Conservation (phyloP, 805 yeast species). For the Osmozyma mogii region DNA sequence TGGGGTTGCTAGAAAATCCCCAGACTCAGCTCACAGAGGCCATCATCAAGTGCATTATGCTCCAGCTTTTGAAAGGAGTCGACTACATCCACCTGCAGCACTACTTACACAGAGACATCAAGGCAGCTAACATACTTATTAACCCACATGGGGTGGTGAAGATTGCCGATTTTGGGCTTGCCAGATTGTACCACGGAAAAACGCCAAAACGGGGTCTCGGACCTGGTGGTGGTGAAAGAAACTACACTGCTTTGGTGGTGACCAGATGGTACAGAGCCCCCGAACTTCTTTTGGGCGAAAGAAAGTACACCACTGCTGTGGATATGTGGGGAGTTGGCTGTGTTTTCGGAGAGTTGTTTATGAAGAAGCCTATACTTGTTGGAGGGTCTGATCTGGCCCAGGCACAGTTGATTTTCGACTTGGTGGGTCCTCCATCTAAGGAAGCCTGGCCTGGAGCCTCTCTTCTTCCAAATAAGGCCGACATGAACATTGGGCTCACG, state of each 20-base stretch:
- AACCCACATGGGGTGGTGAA: constrained; percentile 72
- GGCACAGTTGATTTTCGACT: constrained; percentile 68
- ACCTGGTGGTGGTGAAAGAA: constrained; percentile 49
- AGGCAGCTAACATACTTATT: constrained; percentile 89
- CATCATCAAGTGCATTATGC: constrained; percentile 77
- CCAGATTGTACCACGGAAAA: constrained; percentile 61
- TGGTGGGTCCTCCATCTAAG: constrained; percentile 72
- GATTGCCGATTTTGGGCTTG: constrained; percentile 94
- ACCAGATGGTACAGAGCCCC: constrained; percentile 99
- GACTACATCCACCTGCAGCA: constrained; percentile 63
- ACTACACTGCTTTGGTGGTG: constrained; percentile 66
- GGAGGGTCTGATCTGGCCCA: constrained; percentile 87
- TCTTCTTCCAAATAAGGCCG: constrained; percentile 47
- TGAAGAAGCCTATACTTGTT: constrained; percentile 71
- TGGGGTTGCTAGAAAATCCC: constrained; percentile 83
- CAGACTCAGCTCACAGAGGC: constrained; percentile 48
- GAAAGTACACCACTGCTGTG: constrained; percentile 84
- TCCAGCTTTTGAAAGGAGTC: constrained; percentile 72
- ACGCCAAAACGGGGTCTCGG: constrained; percentile 47
- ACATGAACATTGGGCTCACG: constrained; percentile 37
- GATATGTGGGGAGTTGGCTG: constrained; percentile 99
- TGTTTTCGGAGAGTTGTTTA: constrained; percentile 86
- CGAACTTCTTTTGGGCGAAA: constrained; percentile 79
- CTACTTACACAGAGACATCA: constrained; percentile 80
- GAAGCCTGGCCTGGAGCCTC: constrained; percentile 55